Base-by-base conservation (phyloP, 768 basidiomycete species). In the Leccinum arenicola region DNA sequence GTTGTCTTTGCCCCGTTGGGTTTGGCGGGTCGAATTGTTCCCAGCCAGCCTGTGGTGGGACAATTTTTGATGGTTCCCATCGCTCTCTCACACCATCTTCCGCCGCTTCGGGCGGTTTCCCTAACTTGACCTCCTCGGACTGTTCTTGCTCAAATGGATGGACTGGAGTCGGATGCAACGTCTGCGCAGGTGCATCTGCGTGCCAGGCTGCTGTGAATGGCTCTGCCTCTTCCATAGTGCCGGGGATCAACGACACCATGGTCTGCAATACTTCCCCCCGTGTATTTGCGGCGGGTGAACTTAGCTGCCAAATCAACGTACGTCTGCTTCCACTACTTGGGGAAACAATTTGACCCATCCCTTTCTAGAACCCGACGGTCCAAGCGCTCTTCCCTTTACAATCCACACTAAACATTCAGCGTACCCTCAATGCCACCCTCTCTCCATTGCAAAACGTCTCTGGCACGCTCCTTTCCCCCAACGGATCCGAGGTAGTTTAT, bases 271-370 rank as follows among this genome's bases (percentile, higher is more conserved):
- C 81, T 11, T 64, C 79, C 8, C 81, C 93, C 0, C 77, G 78
- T 51, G 89, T 95, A 9, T 96, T 82, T 66, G 86, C 93, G 1
- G 81, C 88, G 3, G 82, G 91, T 4, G 85, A 94, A 70, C 85
- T 95, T 80, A 91, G 90, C 62, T 98, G 95, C 74, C 76, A 80
- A 56, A 93, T 96, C 12, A 78, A 83, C 57, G 93, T 93, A 73
- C 56, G 88, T 82, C 2, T n/a, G 9, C 19, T 38, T 15, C 10
- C 36, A n/a, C n/a, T 27, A 33, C 36, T 35, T 27, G 5, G 17
- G 29, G 15, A 35, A 45, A 12, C 23, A 14, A 15, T 48, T 47
- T 57, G 21, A 57, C 56, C 15, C 33, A 61, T 15, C 55, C 8
- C 48, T 8, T 50, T 55, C 57, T 29, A 95, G 92, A 93, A 95